These are phyloP conservation scores for Penicillium sp. DNA, from an alignment of 2,329 filamentous ascomycete species.

Conservation along the genomic window DNA sequence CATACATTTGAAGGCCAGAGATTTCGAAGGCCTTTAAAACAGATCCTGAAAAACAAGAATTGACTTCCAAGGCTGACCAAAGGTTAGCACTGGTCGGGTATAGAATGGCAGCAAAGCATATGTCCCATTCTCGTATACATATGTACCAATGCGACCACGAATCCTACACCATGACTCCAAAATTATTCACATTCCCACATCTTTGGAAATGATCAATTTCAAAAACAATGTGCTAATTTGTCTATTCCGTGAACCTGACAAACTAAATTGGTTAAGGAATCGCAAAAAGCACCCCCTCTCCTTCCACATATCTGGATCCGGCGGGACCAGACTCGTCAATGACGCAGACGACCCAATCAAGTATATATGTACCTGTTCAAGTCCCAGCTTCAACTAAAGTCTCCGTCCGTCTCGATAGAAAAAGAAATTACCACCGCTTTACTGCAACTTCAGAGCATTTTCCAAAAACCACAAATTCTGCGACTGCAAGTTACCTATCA, in stretches of 20 bases:
- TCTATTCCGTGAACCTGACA: background rate
- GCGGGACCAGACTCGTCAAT: constrained; percentile 2
- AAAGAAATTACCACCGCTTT: background rate
- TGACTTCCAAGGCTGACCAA: too few species aligned
- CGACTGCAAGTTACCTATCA: background rate
- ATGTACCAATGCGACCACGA: too few species aligned
- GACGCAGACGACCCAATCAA: constrained; percentile 10
- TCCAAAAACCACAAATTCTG: background rate
- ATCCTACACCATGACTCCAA: background rate
- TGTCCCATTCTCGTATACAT: too few species aligned
- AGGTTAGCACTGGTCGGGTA: too few species aligned
- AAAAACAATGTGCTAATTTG: background rate
- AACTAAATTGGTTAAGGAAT: background rate
- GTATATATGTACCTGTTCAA: background rate
- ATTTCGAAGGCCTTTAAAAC: too few species aligned
- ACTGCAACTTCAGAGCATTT: background rate
- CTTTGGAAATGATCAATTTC: background rate
- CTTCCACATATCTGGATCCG: background rate
- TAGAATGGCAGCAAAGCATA: too few species aligned
- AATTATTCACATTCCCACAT: background rate
- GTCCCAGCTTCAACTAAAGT: background rate
- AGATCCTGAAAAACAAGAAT: too few species aligned
- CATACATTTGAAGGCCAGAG: too few species aligned
- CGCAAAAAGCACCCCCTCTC: background rate
- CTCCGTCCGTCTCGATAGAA: background rate